Conservation (phyloP, 495 filamentous ascomycete species). For the Parathielavia appendiculata region DNA sequence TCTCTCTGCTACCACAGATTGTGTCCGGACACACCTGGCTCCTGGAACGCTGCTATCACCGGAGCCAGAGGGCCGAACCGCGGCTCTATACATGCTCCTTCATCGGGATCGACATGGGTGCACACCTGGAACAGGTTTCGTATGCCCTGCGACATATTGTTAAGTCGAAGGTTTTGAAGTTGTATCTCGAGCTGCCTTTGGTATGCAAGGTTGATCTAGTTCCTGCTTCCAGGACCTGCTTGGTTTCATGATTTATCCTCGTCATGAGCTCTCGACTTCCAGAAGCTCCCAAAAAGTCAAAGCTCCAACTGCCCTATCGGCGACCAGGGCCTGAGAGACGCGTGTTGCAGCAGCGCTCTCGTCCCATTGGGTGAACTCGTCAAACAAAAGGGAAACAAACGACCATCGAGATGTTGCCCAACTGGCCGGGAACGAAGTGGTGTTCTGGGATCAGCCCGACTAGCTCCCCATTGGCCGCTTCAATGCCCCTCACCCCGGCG, state of each 20-base stretch:
- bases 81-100: not conserved
- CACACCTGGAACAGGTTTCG: not conserved
- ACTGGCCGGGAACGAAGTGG: slow-evolving; percentile 28
- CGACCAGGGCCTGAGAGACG: not conserved
- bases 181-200: not conserved
- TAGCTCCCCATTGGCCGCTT: slow-evolving; percentile 21
- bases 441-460: slow-evolving; percentile 7
- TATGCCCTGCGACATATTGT: not conserved
- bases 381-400: slow-evolving; percentile 9
- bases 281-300: not conserved
- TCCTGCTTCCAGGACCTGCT: not conserved
- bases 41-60: too few relatives aligned
- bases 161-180: not conserved
- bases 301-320: not conserved
- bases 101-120: not conserved
- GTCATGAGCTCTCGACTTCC: not conserved
- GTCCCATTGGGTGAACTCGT: slow-evolving; percentile 12
- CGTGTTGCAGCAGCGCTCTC: not conserved
- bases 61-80: not conserved
- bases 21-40: not conserved
- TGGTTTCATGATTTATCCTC: not conserved
- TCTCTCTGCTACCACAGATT: too few relatives aligned
- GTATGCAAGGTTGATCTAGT: not conserved
- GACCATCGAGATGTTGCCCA: slow-evolving; percentile 18
- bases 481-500: slow-evolving; percentile 17